phyloP scores from a whole-genome alignment of 768 basidiomycete species.

The Kwoniella mangroviensis region DNA sequence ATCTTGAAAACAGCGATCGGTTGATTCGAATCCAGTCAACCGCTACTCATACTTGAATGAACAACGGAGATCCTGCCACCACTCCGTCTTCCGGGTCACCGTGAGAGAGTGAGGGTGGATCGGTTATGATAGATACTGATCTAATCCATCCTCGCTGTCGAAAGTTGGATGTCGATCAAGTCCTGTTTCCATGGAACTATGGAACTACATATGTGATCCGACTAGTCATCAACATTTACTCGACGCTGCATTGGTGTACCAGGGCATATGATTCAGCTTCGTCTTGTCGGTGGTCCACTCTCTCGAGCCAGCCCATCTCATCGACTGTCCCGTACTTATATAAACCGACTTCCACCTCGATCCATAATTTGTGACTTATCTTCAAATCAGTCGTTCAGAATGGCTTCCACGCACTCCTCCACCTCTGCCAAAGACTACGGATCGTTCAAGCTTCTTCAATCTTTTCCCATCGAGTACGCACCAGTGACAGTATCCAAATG shows the following conservation, averaged over 20 bases:
- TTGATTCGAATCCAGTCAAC: neutral
- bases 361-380: neutral
- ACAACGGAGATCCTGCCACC: neutral
- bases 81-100: neutral
- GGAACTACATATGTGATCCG: too few relatives aligned
- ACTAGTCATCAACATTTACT: too few relatives aligned
- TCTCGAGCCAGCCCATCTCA: neutral
- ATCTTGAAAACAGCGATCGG: neutral
- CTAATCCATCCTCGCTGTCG: too few relatives aligned
- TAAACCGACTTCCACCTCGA: neutral
- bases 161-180: too few relatives aligned
- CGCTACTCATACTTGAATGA: too few relatives aligned
- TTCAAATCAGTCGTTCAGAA: constrained; percentile 2
- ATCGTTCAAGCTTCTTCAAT: constrained; percentile 82
- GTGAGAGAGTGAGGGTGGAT: neutral
- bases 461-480: constrained; percentile 75
- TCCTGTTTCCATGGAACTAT: too few relatives aligned
- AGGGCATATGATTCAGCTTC: neutral
- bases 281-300: neutral
- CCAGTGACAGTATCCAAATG: constrained; percentile 85
- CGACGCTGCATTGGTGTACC: neutral
- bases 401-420: constrained; percentile 19
- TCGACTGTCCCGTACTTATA: neutral
- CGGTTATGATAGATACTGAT: too few relatives aligned
- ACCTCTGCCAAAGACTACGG: constrained; percentile 61